Evolutionary conservation across 2,329 filamentous ascomycete genomes (phyloP), one percentile per base, ranked within the genome.

Genomic region (Fusarium dlaminii): DNA sequence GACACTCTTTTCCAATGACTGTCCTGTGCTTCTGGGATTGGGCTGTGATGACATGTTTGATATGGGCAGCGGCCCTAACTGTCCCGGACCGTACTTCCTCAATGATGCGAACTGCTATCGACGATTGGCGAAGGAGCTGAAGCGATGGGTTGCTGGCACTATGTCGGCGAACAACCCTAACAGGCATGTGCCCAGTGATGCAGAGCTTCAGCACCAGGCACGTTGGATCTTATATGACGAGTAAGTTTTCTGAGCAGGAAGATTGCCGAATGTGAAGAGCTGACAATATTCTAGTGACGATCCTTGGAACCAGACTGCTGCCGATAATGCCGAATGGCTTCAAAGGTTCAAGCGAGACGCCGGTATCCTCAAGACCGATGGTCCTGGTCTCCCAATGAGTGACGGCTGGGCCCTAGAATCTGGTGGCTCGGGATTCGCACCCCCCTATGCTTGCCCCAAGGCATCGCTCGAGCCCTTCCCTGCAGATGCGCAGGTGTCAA

Each of bases 291-390:
- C 7, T 24, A 90, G 88, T 64, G 90, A 91, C 64, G 90, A 91
- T 74, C 88, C 88, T 6, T 91, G 89, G 87, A 91, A 91, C 78
- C 87, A 90, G 74, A 91, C 90, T 0, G 88, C 88, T 2, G 89
- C 89, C 36, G 90, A 91, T 76, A 91, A 91, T 72, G 85, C 84
- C 2, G 89, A 91, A 79, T 92, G 90, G 90, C 84, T 92, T 18
- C 84, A 86, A 63, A 86, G 89, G 49, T 91, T 92, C 82, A 91
- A 92, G 79, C 86, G 88, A 17, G 86, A 89, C 54, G 84, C 83
- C 2, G 88, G 88, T 24, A 86, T 91, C 36, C 79, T 87, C 2
- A 79, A 83, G n/a, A 82, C 84, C 15, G 80, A 83, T 9, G 87
- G 89, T 0, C 88, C 88, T 0, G 88, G 88, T 5, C 82, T 91